Evolutionary conservation across 2,329 filamentous ascomycete species (phyloP).

Genomic region (Beauveria brongniartii): DNA sequence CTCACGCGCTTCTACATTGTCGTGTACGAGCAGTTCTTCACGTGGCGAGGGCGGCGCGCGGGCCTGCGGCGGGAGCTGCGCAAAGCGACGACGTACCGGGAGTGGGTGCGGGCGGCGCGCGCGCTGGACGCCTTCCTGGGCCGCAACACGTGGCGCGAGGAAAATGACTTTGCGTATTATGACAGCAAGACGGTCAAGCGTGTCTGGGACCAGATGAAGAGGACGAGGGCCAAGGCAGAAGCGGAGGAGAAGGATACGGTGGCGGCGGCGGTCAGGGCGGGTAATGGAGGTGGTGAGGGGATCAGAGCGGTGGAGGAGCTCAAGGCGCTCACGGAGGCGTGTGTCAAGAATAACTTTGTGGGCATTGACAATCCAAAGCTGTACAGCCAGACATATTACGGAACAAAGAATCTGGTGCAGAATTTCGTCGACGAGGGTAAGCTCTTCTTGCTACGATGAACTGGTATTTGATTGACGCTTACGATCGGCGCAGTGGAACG

Average conservation of each 20-base stretch:
- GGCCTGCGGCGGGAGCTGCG: slow-evolving; percentile 63
- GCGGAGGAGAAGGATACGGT: slow-evolving; percentile 25
- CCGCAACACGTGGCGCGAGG: slow-evolving; percentile 71
- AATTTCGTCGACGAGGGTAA: slow-evolving; percentile 77
- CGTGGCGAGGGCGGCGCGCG: slow-evolving; percentile 78
- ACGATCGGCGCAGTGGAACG: slow-evolving; percentile 45
- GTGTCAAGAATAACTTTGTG: slow-evolving; percentile 95
- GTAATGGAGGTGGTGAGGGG: slow-evolving; percentile 27
- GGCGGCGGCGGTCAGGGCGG: slow-evolving; percentile 16
- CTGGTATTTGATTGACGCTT: neutral
- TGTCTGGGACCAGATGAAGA: slow-evolving; percentile 68
- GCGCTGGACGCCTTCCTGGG: slow-evolving; percentile 74
- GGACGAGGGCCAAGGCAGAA: slow-evolving; percentile 53
- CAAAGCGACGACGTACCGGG: slow-evolving; percentile 63
- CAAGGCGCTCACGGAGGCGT: slow-evolving; percentile 71
- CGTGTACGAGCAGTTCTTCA: slow-evolving; percentile 82
- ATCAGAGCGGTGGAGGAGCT: slow-evolving; percentile 63
- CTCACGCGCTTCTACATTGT: slow-evolving; percentile 83
- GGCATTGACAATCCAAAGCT: slow-evolving; percentile 87
- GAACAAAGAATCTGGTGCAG: slow-evolving; percentile 92
- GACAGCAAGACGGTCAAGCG: slow-evolving; percentile 75
- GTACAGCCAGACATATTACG: slow-evolving; percentile 97
- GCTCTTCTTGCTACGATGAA: slow-evolving; percentile 14
- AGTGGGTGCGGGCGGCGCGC: slow-evolving; percentile 76
- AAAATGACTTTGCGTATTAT: slow-evolving; percentile 76